Conservation (phyloP, 495 filamentous ascomycete species). For the Cairneyella variabilis region DNA sequence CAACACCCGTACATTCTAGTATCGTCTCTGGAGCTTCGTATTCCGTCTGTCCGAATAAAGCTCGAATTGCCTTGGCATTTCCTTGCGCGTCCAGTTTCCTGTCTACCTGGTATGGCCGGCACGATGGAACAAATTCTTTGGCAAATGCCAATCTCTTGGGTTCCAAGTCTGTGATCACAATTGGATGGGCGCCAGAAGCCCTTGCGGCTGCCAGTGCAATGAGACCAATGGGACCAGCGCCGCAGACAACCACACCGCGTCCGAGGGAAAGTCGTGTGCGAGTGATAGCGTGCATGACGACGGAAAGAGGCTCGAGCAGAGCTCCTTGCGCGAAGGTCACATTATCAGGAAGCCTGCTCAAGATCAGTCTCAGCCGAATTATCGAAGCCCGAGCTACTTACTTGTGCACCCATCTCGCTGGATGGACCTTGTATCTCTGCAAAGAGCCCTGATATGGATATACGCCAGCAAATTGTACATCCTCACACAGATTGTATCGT, state of each 20-base stretch:
- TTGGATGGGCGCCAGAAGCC: slow-evolving; percentile 59
- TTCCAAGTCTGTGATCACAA: slow-evolving; percentile 63
- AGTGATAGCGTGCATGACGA: slow-evolving; percentile 48
- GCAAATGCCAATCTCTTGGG: slow-evolving; percentile 52
- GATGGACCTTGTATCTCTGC: slow-evolving; percentile 55
- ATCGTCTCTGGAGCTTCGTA: slow-evolving; percentile 48
- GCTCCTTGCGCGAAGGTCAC: slow-evolving; percentile 47
- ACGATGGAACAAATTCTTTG: slow-evolving; percentile 51
- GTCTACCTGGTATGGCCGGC: slow-evolving; percentile 50
- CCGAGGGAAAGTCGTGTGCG: slow-evolving; percentile 41
- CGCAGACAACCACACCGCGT: slow-evolving; percentile 48
- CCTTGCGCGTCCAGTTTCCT: slow-evolving; percentile 38
- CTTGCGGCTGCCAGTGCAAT: slow-evolving; percentile 46
- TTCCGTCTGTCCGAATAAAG: slow-evolving; percentile 37
- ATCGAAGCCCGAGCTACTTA: slow-evolving; percentile 13
- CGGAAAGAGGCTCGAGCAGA: slow-evolving; percentile 50
- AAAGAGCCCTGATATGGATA: slow-evolving; percentile 56
- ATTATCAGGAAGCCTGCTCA: slow-evolving; percentile 43
- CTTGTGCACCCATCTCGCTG: slow-evolving; percentile 47
- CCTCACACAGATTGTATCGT: slow-evolving; percentile 48
- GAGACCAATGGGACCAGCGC: slow-evolving; percentile 51
- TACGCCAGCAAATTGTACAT: slow-evolving; percentile 51
- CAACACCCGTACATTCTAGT: slow-evolving; percentile 61
- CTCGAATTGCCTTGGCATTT: slow-evolving; percentile 49
- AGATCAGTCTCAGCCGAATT: slow-evolving; percentile 9